Conservation (phyloP, 768 basidiomycete species). For the Sporobolomyces phaffii region DNA sequence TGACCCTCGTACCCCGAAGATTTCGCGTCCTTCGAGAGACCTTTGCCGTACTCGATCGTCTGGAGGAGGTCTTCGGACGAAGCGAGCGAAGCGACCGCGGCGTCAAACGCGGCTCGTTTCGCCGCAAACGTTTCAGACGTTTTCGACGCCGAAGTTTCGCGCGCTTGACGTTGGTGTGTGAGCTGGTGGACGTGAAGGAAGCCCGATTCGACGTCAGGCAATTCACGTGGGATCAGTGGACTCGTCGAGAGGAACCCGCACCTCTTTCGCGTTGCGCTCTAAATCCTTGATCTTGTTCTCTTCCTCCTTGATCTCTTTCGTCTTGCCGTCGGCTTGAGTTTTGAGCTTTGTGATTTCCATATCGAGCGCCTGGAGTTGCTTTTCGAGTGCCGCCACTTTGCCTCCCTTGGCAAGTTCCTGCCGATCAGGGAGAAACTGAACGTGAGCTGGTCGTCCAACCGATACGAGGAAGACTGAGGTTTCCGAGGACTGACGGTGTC, state of each 20-base stretch:
- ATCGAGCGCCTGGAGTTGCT: slow-evolving; percentile 67
- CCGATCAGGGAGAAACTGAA: background rate
- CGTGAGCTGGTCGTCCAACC: background rate
- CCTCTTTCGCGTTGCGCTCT: slow-evolving; percentile 59
- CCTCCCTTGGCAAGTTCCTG: slow-evolving; percentile 88
- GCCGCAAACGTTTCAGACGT: slow-evolving; percentile 56
- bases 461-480: background rate
- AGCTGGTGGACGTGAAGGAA: slow-evolving; percentile 52
- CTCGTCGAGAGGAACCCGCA: no score
- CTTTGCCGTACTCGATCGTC: slow-evolving; percentile 84
- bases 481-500: slow-evolving; percentile 51
- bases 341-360: slow-evolving; percentile 72
- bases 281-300: slow-evolving; percentile 56
- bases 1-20: slow-evolving; percentile 96
- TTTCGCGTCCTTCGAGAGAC: slow-evolving; percentile 57
- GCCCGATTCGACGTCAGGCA: background rate
- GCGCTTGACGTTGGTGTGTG: slow-evolving; percentile 55
- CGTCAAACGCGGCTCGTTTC: slow-evolving; percentile 65
- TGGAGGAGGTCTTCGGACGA: slow-evolving; percentile 89
- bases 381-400: slow-evolving; percentile 77
- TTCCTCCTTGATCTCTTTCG: slow-evolving; percentile 70
- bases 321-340: slow-evolving; percentile 79
- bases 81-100: slow-evolving; percentile 57
- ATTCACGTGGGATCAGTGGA: no score
- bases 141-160: slow-evolving; percentile 57